A percentile compares a stretch with the other conserved stretches of the same genome.
These are phyloP conservation scores for Ophiostoma australiae DNA, from an alignment of 2,329 filamentous ascomycete species.

Conservation along the genomic window DNA sequence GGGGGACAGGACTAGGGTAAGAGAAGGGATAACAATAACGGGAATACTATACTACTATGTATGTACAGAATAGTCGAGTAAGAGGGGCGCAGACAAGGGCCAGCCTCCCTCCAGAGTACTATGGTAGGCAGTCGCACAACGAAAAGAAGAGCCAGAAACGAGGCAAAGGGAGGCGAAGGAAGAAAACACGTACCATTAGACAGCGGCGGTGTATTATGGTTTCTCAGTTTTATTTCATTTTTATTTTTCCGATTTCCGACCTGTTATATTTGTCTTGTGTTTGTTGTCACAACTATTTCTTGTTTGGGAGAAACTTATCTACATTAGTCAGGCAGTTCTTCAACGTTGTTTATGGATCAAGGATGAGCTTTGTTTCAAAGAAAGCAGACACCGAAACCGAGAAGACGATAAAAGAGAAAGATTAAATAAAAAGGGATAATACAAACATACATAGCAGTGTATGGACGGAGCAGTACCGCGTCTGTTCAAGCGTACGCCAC, in stretches of 20 bases:
- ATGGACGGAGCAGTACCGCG: background rate
- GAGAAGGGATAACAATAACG: background rate
- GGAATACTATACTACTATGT: background rate
- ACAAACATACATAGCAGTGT: too few relatives aligned
- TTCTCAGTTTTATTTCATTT: background rate
- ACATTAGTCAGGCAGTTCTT: background rate
- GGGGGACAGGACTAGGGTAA: background rate
- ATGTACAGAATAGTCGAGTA: background rate
- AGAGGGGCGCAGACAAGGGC: background rate
- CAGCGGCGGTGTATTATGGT: background rate
- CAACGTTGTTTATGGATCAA: background rate
- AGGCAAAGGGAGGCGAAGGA: background rate
- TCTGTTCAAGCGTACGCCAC: background rate
- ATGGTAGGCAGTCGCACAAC: slow-evolving; percentile 4
- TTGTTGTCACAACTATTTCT: background rate
- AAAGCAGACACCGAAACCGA: background rate
- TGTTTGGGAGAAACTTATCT: background rate
- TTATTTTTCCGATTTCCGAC: background rate
- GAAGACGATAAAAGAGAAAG: background rate
- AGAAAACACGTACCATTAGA: background rate
- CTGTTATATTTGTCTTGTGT: background rate
- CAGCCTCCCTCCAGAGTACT: background rate
- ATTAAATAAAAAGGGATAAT: background rate
- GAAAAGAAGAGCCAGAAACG: background rate
- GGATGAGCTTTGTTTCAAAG: background rate